These are phyloP conservation scores for Mortierella hygrophila DNA, from an alignment of 192 early-diverging fungal genomes.

Conservation along the genomic window DNA sequence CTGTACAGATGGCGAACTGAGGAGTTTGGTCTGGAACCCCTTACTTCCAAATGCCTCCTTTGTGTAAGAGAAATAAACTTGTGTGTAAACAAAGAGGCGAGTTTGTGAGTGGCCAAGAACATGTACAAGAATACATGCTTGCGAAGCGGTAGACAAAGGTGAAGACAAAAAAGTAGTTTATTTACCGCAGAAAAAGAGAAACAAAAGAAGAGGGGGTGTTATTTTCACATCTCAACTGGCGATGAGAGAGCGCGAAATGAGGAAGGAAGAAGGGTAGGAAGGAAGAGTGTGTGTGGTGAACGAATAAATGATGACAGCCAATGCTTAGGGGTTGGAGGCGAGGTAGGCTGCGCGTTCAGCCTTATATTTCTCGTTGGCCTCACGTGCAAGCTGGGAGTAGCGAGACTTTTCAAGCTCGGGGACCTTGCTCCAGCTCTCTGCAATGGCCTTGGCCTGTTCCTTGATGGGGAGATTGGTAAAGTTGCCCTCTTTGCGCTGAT, in stretches of 20 bases:
- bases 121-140: no score
- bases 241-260: background rate
- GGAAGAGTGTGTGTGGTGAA: background rate
- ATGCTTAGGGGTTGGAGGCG: constrained; percentile 4
- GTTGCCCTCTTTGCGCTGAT: constrained; percentile 26
- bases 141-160: no score
- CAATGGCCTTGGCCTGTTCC: constrained; percentile 32
- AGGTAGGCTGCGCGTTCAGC: constrained; percentile 28
- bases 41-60: no score
- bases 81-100: no score
- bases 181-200: no score
- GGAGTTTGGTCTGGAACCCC: no score
- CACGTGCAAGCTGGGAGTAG: background rate
- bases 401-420: constrained; percentile 13
- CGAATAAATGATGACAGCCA: no score
- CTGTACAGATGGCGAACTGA: no score
- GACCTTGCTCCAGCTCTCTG: constrained; percentile 9
- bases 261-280: background rate
- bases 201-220: background rate
- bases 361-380: constrained; percentile 16
- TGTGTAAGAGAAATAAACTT: no score
- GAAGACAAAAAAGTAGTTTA: no score
- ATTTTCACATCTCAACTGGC: no score
- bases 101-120: no score
- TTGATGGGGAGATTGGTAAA: constrained; percentile 5